Evolutionary conservation across 352 stramenopile species (phyloP).

Genomic region (Elongisporangium prolatum): DNA sequence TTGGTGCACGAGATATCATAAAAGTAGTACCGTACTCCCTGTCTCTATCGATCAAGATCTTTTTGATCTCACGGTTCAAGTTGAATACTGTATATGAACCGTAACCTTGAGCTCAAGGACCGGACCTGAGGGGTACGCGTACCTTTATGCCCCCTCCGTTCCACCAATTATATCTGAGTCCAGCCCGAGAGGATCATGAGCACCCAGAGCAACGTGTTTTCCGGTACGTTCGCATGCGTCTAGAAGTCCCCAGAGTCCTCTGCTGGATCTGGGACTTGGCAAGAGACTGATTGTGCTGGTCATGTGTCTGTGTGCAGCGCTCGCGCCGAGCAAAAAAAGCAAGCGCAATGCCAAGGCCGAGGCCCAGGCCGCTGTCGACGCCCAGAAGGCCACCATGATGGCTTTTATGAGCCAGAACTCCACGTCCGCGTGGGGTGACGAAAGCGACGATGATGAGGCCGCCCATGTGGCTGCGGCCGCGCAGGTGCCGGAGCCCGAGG

Average conservation of each 20-base stretch:
- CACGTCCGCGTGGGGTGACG: slow-evolving; percentile 57
- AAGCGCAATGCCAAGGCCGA: slow-evolving; percentile 46
- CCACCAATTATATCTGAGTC: not conserved
- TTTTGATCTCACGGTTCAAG: not conserved
- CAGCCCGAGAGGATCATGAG: not conserved
- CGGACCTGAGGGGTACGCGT: not conserved
- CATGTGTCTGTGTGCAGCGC: slow-evolving; percentile 23
- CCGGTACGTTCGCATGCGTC: not conserved
- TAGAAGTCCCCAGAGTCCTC: not conserved
- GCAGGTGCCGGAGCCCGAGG: slow-evolving; percentile 20
- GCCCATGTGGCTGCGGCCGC: slow-evolving; percentile 21
- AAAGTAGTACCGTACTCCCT: not conserved
- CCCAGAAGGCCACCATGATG: slow-evolving; percentile 44
- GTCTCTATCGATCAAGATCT: not conserved
- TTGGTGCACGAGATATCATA: not conserved
- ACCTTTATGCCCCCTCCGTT: not conserved
- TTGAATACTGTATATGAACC: not conserved
- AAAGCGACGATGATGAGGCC: slow-evolving; percentile 71
- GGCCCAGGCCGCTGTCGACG: slow-evolving; percentile 19
- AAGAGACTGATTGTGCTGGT: not conserved
- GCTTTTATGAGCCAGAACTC: slow-evolving; percentile 73
- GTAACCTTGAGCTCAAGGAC: not conserved
- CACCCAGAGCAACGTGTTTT: not conserved
- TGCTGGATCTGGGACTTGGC: not conserved
- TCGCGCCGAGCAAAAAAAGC: slow-evolving; percentile 65